Conservation (phyloP, 345 rosid genomes). For the Acer campestre region DNA sequence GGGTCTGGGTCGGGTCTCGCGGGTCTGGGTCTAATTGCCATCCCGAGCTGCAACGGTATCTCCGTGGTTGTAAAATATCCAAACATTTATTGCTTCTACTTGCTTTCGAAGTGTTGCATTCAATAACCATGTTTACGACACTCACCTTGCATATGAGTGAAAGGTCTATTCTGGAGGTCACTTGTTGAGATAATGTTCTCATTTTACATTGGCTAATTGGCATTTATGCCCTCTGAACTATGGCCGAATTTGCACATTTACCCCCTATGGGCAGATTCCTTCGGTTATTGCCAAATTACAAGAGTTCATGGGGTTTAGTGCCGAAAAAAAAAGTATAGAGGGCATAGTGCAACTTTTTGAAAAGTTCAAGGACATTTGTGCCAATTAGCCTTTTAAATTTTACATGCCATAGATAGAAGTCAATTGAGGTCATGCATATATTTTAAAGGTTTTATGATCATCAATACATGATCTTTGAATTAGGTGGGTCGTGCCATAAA, state of each 20-base stretch:
- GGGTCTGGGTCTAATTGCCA: too few species aligned
- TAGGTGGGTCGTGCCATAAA: not conserved
- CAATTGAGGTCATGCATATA: not conserved
- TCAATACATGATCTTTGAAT: not conserved
- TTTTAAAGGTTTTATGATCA: not conserved
- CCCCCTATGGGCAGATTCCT: too few species aligned
- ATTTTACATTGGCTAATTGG: not conserved
- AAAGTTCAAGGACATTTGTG: too few species aligned
- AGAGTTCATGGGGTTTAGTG: too few species aligned
- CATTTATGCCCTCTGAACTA: too few species aligned
- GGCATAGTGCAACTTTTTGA: too few species aligned
- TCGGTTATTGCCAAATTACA: too few species aligned
- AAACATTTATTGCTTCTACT: constrained; percentile 3
- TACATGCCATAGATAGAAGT: not conserved
- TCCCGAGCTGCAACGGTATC: not conserved
- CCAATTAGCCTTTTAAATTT: too few species aligned
- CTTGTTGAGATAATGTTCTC: not conserved
- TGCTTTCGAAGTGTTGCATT: not conserved
- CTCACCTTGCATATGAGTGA: not conserved
- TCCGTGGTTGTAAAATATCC: not conserved
- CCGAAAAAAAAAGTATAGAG: too few species aligned
- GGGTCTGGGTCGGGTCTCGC: too few species aligned
- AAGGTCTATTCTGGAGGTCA: not conserved
- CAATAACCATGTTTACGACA: not conserved
- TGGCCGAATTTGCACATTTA: too few species aligned